These are phyloP conservation scores for Saccharomyces cerevisiae DNA, from an alignment of 805 yeast species.

Conservation along the genomic window DNA sequence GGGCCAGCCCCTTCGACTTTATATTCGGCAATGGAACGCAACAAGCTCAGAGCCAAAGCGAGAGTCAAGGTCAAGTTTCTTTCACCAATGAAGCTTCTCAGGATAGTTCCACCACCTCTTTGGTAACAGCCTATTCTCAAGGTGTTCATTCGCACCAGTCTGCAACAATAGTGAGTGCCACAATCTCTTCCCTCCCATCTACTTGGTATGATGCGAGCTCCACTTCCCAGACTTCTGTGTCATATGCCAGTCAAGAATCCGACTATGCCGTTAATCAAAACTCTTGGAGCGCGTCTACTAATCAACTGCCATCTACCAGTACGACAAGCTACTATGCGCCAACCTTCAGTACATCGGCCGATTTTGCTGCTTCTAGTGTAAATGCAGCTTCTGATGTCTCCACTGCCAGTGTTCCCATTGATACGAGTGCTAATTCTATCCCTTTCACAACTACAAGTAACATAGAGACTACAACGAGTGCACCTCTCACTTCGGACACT, in stretches of 20 bases:
- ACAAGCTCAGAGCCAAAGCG: background rate
- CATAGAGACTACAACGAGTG: background rate
- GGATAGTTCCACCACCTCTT: background rate
- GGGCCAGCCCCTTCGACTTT: background rate
- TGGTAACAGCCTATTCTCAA: background rate
- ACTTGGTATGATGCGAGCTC: background rate
- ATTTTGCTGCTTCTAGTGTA: background rate
- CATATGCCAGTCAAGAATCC: background rate
- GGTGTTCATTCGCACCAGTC: background rate
- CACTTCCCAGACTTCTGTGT: background rate
- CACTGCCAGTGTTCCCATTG: background rate
- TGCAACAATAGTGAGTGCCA: background rate
- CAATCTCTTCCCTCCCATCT: background rate
- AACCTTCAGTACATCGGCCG: background rate
- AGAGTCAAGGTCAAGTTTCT: background rate
- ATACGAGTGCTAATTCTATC: background rate
- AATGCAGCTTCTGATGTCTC: background rate
- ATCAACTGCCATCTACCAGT: background rate
- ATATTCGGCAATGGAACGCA: background rate
- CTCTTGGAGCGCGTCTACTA: background rate
- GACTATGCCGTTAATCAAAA: background rate
- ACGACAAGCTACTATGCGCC: background rate
- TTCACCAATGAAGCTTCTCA: background rate
- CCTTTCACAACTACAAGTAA: background rate
- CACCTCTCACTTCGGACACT: background rate